Percentiles rank a stretch among this genome's conserved stretches.
phyloP scores from a whole-genome alignment of 2,329 filamentous ascomycete species.

The Cladosporium velox region DNA sequence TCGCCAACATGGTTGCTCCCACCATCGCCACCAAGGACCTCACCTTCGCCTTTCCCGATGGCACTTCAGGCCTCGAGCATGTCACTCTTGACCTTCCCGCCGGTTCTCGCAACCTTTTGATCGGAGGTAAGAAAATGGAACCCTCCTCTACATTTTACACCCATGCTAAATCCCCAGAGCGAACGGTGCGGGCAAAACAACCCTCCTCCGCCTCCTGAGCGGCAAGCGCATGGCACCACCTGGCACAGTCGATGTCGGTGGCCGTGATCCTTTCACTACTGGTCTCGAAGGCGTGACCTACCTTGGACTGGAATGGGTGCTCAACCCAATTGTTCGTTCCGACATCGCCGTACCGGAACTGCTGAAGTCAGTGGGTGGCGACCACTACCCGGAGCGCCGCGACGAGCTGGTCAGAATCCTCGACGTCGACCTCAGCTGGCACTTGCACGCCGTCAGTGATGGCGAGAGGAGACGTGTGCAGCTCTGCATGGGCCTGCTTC shows the following conservation, averaged over 20 bases:
- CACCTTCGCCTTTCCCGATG: constrained; percentile 86
- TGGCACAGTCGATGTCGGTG: constrained; percentile 72
- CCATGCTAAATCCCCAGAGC: constrained; percentile 51
- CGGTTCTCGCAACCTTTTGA: constrained; percentile 82
- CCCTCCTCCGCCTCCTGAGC: constrained; percentile 87
- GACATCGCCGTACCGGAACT: constrained; percentile 91
- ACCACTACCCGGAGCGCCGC: constrained; percentile 75
- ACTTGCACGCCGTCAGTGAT: constrained; percentile 93
- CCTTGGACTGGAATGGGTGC: constrained; percentile 94
- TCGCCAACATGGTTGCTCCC: constrained; percentile 44
- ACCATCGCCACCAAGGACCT: constrained; percentile 74
- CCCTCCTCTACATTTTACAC: constrained; percentile 22
- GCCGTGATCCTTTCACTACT: constrained; percentile 88
- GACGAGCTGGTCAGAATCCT: constrained; percentile 87
- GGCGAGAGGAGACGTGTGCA: constrained; percentile 90
- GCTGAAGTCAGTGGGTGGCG: constrained; percentile 80
- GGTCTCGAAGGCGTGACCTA: constrained; percentile 93
- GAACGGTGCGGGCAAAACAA: constrained; percentile 97
- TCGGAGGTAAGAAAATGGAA: constrained; percentile 64
- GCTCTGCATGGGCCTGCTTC: constrained; percentile 89
- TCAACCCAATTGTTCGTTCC: constrained; percentile 92
- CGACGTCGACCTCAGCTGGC: constrained; percentile 89
- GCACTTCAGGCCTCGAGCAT: constrained; percentile 73
- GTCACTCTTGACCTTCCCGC: constrained; percentile 76
- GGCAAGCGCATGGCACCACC: constrained; percentile 89